phyloP scores from a whole-genome alignment of 345 rosid species.

The Orychophragmus violaceus region DNA sequence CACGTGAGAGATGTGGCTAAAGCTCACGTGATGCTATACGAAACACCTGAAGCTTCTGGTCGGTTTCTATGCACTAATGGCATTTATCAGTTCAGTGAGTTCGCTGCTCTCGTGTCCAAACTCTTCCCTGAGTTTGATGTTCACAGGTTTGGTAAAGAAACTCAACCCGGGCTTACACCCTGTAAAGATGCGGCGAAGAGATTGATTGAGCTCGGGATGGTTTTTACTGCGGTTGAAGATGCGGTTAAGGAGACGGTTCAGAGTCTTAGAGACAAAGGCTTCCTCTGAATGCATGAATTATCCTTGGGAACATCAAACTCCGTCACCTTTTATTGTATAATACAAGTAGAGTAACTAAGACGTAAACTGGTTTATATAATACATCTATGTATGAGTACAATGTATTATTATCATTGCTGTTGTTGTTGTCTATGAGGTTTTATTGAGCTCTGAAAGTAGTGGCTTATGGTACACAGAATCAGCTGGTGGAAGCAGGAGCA shows the following conservation, averaged over 20 bases:
- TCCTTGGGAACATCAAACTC: neutral
- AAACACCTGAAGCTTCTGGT: slow-evolving; percentile 57
- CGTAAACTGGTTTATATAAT: neutral
- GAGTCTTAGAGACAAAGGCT: slow-evolving; percentile 54
- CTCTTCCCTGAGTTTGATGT: slow-evolving; percentile 61
- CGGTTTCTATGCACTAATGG: slow-evolving; percentile 69
- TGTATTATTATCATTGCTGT: neutral
- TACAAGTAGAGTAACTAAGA: slow-evolving; percentile 1
- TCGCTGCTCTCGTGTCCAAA: slow-evolving; percentile 46
- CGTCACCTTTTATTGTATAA: slow-evolving; percentile 6
- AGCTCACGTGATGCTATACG: slow-evolving; percentile 56
- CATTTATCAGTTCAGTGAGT: slow-evolving; percentile 60
- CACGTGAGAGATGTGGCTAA: slow-evolving; percentile 73
- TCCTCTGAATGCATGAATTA: slow-evolving; percentile 20
- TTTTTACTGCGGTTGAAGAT: slow-evolving; percentile 61
- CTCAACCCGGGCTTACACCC: slow-evolving; percentile 53
- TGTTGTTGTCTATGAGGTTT: neutral
- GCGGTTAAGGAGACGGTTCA: slow-evolving; percentile 56
- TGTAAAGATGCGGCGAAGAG: slow-evolving; percentile 66
- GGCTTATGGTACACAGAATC: slow-evolving; percentile 6
- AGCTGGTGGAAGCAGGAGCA: slow-evolving; percentile 26
- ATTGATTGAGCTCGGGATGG: slow-evolving; percentile 50
- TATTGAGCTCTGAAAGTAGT: slow-evolving; percentile 10
- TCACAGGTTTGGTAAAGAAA: slow-evolving; percentile 55
- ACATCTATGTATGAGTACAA: slow-evolving; percentile 8